phyloP scores from a whole-genome alignment of 1,139 yeast species.

The Taiozyma sp. region DNA sequence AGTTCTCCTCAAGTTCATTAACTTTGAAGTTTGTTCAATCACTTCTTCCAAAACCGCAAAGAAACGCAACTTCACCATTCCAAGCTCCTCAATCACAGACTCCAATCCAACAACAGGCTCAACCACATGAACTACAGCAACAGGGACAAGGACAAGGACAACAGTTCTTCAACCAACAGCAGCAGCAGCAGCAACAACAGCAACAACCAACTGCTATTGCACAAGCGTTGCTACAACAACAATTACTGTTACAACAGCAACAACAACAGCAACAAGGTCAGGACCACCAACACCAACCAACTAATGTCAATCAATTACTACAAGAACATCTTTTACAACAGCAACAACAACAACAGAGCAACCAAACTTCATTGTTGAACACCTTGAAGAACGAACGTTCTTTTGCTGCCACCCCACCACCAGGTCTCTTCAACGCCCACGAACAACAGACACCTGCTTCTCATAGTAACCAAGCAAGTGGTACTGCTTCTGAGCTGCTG shows the following conservation, averaged over 20 bases:
- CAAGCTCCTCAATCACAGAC: conserved; percentile 20
- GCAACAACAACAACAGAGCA: conserved; percentile 1
- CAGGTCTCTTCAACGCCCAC: conserved; percentile 35
- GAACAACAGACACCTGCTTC: conserved; percentile 13
- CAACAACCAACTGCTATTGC: conserved; percentile 7
- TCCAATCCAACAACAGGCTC: conserved; percentile 24
- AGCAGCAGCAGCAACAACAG: conserved; percentile 1
- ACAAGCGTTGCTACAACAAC: conserved; percentile 21
- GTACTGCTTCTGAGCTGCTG: conserved; percentile 59
- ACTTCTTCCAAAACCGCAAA: conserved; percentile 14
- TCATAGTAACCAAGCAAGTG: conserved; percentile 14
- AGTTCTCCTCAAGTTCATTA: conserved; percentile 24
- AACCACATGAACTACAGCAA: conserved; percentile 16
- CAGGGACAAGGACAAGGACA: conserved; percentile 10
- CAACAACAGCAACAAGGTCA: conserved; percentile 15
- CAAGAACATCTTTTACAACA: conserved; percentile 21
- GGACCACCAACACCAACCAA: conserved; percentile 21
- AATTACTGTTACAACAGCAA: conserved; percentile 15
- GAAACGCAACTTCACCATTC: conserved; percentile 26
- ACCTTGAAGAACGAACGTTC: conserved; percentile 15
- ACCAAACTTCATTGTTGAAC: conserved; percentile 2
- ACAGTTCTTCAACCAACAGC: conserved; percentile 10
- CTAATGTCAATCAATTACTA: conserved; percentile 15
- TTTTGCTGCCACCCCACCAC: conserved; percentile 35
- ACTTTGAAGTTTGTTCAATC: conserved; percentile 27